Percentiles rank a stretch among this genome's conserved stretches.
Evolutionary conservation across 2,329 filamentous ascomycete species (phyloP).

Genomic region (Xylariaceae sp.): DNA sequence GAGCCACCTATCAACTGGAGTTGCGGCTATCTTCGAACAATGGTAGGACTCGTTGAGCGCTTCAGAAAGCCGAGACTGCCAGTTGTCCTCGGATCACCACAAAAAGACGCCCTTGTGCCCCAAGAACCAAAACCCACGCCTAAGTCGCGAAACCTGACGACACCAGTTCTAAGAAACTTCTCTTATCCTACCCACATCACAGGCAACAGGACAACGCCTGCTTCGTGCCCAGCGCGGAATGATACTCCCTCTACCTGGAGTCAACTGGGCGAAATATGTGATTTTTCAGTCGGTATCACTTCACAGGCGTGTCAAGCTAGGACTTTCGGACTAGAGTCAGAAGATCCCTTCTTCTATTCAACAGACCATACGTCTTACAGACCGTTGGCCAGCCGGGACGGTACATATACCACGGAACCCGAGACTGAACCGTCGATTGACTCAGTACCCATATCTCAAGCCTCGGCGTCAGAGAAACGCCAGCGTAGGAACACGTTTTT

Average conservation of each 20-base stretch:
- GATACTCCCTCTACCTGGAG: conserved; percentile 25
- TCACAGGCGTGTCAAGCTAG: conserved; percentile 20
- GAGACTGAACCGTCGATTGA: conserved; percentile 8
- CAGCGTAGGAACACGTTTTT: conserved; percentile 26
- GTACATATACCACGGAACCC: conserved; percentile 5
- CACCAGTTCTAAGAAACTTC: conserved; percentile 29
- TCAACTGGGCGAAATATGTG: conserved; percentile 29
- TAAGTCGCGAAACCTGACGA: conserved; percentile 13
- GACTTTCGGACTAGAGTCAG: conserved; percentile 20
- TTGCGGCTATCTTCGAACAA: conserved; percentile 18
- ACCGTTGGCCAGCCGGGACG: conserved; percentile 14
- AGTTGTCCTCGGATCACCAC: conserved; percentile 20
- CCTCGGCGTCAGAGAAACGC: conserved; percentile 21
- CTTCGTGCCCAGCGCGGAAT: conserved; percentile 4
- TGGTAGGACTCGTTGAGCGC: conserved; percentile 29
- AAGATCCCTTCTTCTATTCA: conserved; percentile 30
- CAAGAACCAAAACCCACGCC: conserved; percentile 11
- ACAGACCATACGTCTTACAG: conserved; percentile 22
- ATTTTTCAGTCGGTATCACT: conserved; percentile 24
- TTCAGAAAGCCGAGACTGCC: conserved; percentile 28
- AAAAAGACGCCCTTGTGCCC: conserved; percentile 15
- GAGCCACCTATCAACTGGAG: neutral
- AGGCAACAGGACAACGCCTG: conserved; percentile 5
- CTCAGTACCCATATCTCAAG: conserved; percentile 9
- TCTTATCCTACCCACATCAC: conserved; percentile 30